Base-by-base conservation (phyloP, 352 stramenopile genomes). In the Globisporangium canariense region DNA sequence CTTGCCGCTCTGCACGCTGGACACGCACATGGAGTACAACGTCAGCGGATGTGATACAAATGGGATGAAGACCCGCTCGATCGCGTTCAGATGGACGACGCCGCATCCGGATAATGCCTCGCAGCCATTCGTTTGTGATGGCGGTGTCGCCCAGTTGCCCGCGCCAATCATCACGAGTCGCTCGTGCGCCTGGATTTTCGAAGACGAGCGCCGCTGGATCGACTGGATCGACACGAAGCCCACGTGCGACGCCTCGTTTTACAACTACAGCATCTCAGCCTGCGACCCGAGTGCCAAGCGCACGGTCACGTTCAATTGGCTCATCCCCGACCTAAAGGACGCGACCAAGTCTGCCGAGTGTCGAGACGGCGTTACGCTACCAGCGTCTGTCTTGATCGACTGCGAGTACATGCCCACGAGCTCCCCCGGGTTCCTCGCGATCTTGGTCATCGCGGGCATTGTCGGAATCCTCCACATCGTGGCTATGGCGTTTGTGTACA, bases 71-170 rank as follows among this genome's bases (percentile, higher is more conserved):
- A 41, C 46, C 1, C 67, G 75, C 8, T 45, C 47, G 3, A 75
- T 86, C 36, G 22, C 25, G 13, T 86, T 83, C 32, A 18, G 20
- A 2, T 86, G 78, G 78, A 63, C 62, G 14, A 30, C 43, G 0
- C 70, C 77, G 0, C 60, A 83, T 38, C 77, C 79, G 0, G 36
- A 63, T 0, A 75, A 86, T 52, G 58, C 45, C 0, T 72, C 69
- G 0, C 34, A 62, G 13, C 71, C 79, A 0, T 81, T 77, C 61
- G 45, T 69, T 1, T 89, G 79, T 20, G 79, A 86, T 36, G 77
- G 79, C 5, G 79, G 74, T 3, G 14, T 77, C 14, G 28, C 53
- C 0, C 3, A n/a, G 13, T 50, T 86, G 0, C 79, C 79, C 0
- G 7, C 9, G 3, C 45, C 69, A 16, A 59, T 86, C 22, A 18